These are phyloP conservation scores for Geotrichum carabidarum DNA, from an alignment of 1,139 yeast species.

Conservation along the genomic window DNA sequence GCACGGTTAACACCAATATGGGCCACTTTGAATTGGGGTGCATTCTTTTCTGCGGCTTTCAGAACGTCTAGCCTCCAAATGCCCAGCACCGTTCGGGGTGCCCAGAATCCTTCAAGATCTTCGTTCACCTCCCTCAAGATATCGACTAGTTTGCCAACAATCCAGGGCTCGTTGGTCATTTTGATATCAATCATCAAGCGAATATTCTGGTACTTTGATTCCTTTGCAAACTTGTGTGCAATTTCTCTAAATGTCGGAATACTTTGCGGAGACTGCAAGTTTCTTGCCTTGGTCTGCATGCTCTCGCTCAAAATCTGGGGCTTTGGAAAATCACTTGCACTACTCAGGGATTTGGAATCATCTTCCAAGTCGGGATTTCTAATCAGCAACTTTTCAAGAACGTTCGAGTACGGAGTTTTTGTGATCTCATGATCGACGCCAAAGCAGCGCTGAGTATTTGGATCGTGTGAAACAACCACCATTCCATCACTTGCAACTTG, in stretches of 20 bases:
- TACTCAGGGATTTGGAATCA: neutral
- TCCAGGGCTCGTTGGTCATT: slow-evolving; percentile 56
- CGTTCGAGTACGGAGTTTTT: slow-evolving; percentile 38
- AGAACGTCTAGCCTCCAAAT: slow-evolving; percentile 72
- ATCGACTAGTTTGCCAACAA: slow-evolving; percentile 50
- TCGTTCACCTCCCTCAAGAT: slow-evolving; percentile 46
- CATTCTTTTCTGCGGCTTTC: slow-evolving; percentile 45
- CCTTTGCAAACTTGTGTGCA: slow-evolving; percentile 52
- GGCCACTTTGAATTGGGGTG: slow-evolving; percentile 46
- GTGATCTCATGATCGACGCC: slow-evolving; percentile 41
- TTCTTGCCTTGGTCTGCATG: slow-evolving; percentile 11
- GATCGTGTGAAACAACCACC: slow-evolving; percentile 73
- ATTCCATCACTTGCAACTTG: slow-evolving; percentile 71
- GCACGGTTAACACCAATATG: slow-evolving; percentile 49
- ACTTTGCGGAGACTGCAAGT: slow-evolving; percentile 36
- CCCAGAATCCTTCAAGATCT: slow-evolving; percentile 59
- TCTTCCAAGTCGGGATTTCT: slow-evolving; percentile 5
- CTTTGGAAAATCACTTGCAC: neutral
- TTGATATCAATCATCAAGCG: slow-evolving; percentile 80
- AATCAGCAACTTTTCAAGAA: slow-evolving; percentile 44
- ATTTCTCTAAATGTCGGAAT: slow-evolving; percentile 61
- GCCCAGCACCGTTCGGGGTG: slow-evolving; percentile 64
- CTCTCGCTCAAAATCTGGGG: slow-evolving; percentile 1
- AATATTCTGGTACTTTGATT: slow-evolving; percentile 36
- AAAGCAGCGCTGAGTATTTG: slow-evolving; percentile 55